These are phyloP conservation scores for Penicillium sp. DNA, from an alignment of 2,329 filamentous ascomycete genomes.

Conservation along the genomic window DNA sequence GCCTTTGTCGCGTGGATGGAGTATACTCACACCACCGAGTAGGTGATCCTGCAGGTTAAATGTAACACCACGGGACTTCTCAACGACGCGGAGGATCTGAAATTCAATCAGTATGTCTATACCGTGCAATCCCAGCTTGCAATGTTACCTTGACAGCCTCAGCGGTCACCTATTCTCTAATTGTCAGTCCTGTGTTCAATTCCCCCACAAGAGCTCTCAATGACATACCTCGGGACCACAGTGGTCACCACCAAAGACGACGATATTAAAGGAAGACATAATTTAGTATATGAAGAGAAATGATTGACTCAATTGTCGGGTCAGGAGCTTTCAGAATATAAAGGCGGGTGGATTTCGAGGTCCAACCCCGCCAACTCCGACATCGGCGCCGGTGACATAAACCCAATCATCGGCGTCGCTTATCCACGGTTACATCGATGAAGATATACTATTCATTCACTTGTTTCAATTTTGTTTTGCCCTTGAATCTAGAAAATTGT, in stretches of 20 bases:
- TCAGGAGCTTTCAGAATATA: conserved; percentile 15
- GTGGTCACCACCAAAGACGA: conserved; percentile 80
- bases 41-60: conserved; percentile 91
- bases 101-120: conserved; percentile 3
- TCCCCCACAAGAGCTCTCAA: not conserved
- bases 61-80: conserved; percentile 67
- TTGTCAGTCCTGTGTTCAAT: conserved; percentile 4
- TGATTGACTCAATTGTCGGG: conserved; percentile 17
- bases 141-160: conserved; percentile 77
- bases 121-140: not conserved
- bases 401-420: conserved; percentile 9
- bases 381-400: conserved; percentile 21
- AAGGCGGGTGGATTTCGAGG: conserved; percentile 20
- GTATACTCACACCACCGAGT: conserved; percentile 76
- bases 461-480: not conserved
- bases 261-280: conserved; percentile 73
- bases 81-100: conserved; percentile 74
- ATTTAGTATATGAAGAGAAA: conserved; percentile 22
- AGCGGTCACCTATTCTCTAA: conserved; percentile 62
- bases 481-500: not conserved
- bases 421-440: conserved; percentile 1
- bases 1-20: not conserved
- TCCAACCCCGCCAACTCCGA: conserved; percentile 25
- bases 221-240: conserved; percentile 76
- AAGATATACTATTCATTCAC: not conserved